Evolutionary conservation across 257 asterid genomes (phyloP).

Genomic region (Fraxinus anomala): DNA sequence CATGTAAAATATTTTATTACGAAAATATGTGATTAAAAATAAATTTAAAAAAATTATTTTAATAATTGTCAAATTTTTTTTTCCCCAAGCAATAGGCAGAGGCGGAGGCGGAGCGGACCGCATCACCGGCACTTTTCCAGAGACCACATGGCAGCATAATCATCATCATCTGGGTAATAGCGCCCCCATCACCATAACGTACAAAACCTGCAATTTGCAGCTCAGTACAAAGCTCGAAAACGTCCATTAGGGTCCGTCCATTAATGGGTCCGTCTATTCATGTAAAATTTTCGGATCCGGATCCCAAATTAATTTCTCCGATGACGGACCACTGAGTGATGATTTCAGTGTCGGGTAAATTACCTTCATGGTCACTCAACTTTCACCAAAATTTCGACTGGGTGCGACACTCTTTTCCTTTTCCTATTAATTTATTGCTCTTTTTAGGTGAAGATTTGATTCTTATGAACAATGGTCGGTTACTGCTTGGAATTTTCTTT

Average conservation of each 20-base stretch:
- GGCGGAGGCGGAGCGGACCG: too few species aligned
- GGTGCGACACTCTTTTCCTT: constrained; percentile 5
- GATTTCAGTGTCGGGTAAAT: not conserved
- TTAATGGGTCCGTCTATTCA: not conserved
- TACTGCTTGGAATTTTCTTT: constrained; percentile 14
- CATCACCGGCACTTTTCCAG: not conserved
- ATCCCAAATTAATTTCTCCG: constrained; percentile 10
- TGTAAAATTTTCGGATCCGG: not conserved
- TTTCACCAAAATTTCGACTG: not conserved
- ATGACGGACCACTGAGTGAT: constrained; percentile 12
- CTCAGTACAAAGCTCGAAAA: constrained; percentile 8
- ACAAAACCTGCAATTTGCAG: constrained; percentile 24
- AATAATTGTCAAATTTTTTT: too few species aligned
- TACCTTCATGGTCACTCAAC: not conserved
- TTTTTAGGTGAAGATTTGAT: constrained; percentile 35
- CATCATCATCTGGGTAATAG: constrained; percentile 20
- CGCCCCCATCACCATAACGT: constrained; percentile 25
- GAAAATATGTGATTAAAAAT: too few species aligned
- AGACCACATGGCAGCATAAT: constrained; percentile 27
- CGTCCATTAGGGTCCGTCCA: constrained; percentile 5
- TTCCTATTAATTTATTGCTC: constrained; percentile 19
- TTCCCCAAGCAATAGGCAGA: too few species aligned
- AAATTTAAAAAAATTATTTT: too few species aligned
- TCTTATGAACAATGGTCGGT: constrained; percentile 36
- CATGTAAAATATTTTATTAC: too few species aligned